These are phyloP conservation scores for Neurospora africana DNA, from an alignment of 495 filamentous ascomycete genomes.

Conservation along the genomic window DNA sequence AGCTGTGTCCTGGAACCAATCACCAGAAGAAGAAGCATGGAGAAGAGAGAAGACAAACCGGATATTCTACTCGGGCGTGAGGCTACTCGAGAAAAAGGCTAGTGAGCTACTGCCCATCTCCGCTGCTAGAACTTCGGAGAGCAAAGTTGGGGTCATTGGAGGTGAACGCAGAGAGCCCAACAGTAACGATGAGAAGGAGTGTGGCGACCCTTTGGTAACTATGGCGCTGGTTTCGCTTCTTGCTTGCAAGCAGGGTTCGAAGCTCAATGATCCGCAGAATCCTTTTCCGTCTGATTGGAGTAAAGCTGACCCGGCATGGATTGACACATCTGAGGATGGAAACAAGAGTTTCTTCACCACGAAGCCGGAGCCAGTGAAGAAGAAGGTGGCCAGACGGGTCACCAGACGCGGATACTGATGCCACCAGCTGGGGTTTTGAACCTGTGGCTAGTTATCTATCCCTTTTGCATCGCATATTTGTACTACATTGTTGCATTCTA, in stretches of 20 bases:
- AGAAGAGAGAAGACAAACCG: slow-evolving; percentile 9
- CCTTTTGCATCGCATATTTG: background rate
- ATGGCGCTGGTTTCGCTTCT: slow-evolving; percentile 27
- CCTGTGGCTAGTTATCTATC: background rate
- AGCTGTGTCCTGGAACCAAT: background rate
- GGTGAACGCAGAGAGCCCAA: slow-evolving; percentile 22
- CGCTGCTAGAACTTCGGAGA: slow-evolving; percentile 3
- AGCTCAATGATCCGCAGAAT: background rate
- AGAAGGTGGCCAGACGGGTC: slow-evolving; percentile 3
- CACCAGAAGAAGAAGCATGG: background rate
- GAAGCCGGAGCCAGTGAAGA: slow-evolving; percentile 8
- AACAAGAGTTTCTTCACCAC: slow-evolving; percentile 24
- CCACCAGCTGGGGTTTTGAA: background rate
- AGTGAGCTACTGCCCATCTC: background rate
- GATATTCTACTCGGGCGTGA: slow-evolving; percentile 25
- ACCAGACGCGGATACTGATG: slow-evolving; percentile 15
- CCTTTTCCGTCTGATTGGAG: slow-evolving; percentile 9
- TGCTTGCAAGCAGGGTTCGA: slow-evolving; percentile 12
- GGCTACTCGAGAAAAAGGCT: slow-evolving; percentile 15
- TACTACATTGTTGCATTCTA: background rate
- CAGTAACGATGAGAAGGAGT: slow-evolving; percentile 19
- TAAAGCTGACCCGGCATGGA: slow-evolving; percentile 11
- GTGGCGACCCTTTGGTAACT: slow-evolving; percentile 28
- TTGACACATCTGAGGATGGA: slow-evolving; percentile 22
- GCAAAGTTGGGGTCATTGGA: slow-evolving; percentile 20